These are phyloP conservation scores for Mitragyna speciosa DNA, from an alignment of 257 asterid genomes.

Conservation along the genomic window DNA sequence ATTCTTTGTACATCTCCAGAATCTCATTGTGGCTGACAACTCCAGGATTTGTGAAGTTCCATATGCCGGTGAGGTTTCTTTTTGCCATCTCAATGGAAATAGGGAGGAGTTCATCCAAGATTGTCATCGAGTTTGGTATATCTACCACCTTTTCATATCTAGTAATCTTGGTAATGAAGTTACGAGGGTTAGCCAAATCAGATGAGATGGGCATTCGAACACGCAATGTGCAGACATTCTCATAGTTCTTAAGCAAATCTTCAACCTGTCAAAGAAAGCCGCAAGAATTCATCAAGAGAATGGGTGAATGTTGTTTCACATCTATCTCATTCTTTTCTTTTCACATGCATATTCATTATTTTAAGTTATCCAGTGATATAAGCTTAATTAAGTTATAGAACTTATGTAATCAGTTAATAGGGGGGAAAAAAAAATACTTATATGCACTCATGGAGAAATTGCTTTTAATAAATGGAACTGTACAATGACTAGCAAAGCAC, in stretches of 20 bases:
- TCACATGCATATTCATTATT: background rate
- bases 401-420: background rate
- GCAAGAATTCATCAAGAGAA: slow-evolving; percentile 6
- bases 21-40: slow-evolving; percentile 85
- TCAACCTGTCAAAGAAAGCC: slow-evolving; percentile 53
- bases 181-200: slow-evolving; percentile 69
- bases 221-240: slow-evolving; percentile 74
- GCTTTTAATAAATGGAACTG: background rate
- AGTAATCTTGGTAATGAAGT: slow-evolving; percentile 75
- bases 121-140: slow-evolving; percentile 87
- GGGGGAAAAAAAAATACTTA: no score
- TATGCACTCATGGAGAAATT: background rate
- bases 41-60: slow-evolving; percentile 85
- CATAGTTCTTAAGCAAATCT: slow-evolving; percentile 70
- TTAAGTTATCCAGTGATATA: background rate
- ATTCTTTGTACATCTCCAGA: slow-evolving; percentile 66
- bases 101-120: slow-evolving; percentile 81
- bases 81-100: slow-evolving; percentile 85
- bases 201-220: slow-evolving; percentile 87
- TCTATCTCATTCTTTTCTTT: background rate
- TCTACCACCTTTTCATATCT: slow-evolving; percentile 71
- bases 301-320: background rate
- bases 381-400: background rate
- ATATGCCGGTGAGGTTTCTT: slow-evolving; percentile 75
- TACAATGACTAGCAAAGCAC: background rate